These are phyloP conservation scores for Pezizomycotina sp. DNA, from an alignment of 2,329 filamentous ascomycete species.

Conservation along the genomic window DNA sequence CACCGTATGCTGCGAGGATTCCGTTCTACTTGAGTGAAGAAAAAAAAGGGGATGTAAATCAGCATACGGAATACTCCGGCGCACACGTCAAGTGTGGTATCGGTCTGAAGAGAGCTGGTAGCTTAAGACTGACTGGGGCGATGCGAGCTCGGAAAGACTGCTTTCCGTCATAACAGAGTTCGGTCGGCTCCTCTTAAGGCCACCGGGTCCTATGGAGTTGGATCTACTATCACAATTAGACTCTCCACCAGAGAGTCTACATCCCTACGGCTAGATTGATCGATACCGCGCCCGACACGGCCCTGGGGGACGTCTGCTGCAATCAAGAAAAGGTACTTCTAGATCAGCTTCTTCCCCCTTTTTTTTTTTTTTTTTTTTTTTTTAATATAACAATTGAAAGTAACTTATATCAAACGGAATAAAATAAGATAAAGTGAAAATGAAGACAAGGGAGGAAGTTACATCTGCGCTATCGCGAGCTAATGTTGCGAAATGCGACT, in stretches of 20 bases:
- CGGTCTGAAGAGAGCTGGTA: constrained; percentile 3
- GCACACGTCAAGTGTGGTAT: not conserved
- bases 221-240: constrained; percentile 63
- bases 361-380: constrained; percentile 3
- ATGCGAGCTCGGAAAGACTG: constrained; percentile 47
- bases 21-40: no score
- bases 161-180: constrained; percentile 79
- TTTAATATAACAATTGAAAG: constrained; percentile 4
- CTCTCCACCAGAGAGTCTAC: constrained; percentile 75
- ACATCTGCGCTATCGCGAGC: no score
- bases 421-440: not conserved
- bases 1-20: constrained; percentile 25
- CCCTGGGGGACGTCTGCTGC: constrained; percentile 5
- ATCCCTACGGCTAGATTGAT: constrained; percentile 39
- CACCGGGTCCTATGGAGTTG: constrained; percentile 46
- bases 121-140: constrained; percentile 27
- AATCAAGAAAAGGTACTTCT: not conserved
- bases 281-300: constrained; percentile 17
- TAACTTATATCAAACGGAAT: constrained; percentile 1
- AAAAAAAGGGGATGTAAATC: constrained; percentile 1
- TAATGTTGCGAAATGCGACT: constrained; percentile 53
- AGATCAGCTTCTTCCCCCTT: not conserved
- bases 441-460: not conserved
- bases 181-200: constrained; percentile 55
- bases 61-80: constrained; percentile 25